Conservation (phyloP, 768 basidiomycete genomes). For the Boletus coccyginus region DNA sequence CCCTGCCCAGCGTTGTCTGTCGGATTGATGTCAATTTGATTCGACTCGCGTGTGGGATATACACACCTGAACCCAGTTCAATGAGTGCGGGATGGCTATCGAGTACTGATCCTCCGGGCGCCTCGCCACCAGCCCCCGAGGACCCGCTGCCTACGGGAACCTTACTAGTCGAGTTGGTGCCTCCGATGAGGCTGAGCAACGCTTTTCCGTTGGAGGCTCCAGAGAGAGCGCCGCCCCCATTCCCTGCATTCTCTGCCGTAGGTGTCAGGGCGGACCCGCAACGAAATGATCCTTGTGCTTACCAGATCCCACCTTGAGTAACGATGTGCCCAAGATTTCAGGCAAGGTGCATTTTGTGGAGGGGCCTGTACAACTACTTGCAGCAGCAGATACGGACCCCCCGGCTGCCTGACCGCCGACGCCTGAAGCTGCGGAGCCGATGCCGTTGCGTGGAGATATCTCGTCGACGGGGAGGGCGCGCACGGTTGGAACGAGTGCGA, state of each 20-base stretch:
- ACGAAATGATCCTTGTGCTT: not conserved
- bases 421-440: slow-evolving; percentile 11
- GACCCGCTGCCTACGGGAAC: slow-evolving; percentile 7
- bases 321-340: not conserved
- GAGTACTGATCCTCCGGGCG: slow-evolving; percentile 5
- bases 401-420: slow-evolving; percentile 34
- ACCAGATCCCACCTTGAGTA: slow-evolving; percentile 12
- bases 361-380: slow-evolving; percentile 4
- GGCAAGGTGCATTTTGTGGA: not conserved
- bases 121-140: slow-evolving; percentile 10
- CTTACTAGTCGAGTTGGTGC: not conserved
- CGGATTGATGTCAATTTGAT: not conserved
- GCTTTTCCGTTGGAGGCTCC: slow-evolving; percentile 1
- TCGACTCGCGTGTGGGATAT: not conserved
- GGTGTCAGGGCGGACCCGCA: not conserved
- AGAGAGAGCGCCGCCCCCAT: slow-evolving; percentile 4
- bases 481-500: slow-evolving; percentile 23
- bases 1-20: slow-evolving; percentile 40
- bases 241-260: slow-evolving; percentile 11
- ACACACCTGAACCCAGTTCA: slow-evolving; percentile 34
- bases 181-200: not conserved
- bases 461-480: slow-evolving; percentile 28
- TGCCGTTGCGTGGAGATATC: slow-evolving; percentile 12
- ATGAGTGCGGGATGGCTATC: slow-evolving; percentile 23
- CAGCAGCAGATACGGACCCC: slow-evolving; percentile 28